Conservation (phyloP, 345 rosid species). For the Murraya paniculata region DNA sequence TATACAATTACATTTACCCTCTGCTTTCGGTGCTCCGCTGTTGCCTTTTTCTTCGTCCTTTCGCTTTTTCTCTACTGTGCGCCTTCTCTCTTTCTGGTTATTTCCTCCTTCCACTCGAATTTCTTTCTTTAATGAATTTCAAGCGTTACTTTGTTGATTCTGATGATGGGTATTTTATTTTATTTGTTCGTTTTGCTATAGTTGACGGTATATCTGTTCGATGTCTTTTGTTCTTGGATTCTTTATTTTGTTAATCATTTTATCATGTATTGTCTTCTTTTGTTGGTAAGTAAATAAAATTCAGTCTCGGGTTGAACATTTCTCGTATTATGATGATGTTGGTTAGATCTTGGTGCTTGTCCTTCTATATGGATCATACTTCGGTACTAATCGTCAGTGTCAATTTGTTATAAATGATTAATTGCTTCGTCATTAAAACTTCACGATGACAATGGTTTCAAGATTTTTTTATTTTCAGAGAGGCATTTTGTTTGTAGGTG, state of each 20-base stretch:
- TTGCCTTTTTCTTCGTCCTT: neutral
- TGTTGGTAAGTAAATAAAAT: neutral
- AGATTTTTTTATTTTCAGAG: neutral
- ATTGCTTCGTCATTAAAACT: neutral
- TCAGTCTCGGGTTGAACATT: neutral
- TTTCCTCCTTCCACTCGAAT: neutral
- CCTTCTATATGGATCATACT: neutral
- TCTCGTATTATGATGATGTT: neutral
- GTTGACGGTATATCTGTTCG: neutral
- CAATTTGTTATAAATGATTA: neutral
- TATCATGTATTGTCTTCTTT: neutral
- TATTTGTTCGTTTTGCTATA: neutral
- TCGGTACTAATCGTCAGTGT: neutral
- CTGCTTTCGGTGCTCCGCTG: neutral
- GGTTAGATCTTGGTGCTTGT: slow-evolving; percentile 4
- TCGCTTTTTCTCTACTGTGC: neutral
- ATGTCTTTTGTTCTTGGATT: neutral
- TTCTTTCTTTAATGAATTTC: neutral
- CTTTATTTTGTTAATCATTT: neutral
- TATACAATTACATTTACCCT: neutral
- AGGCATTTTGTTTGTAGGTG: neutral
- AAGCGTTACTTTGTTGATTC: neutral
- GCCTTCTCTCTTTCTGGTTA: slow-evolving; percentile 2
- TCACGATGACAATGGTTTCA: neutral
- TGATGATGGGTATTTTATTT: too few relatives aligned